These are phyloP conservation scores for Gautieria morchelliformis DNA, from an alignment of 768 basidiomycete species.

Conservation along the genomic window DNA sequence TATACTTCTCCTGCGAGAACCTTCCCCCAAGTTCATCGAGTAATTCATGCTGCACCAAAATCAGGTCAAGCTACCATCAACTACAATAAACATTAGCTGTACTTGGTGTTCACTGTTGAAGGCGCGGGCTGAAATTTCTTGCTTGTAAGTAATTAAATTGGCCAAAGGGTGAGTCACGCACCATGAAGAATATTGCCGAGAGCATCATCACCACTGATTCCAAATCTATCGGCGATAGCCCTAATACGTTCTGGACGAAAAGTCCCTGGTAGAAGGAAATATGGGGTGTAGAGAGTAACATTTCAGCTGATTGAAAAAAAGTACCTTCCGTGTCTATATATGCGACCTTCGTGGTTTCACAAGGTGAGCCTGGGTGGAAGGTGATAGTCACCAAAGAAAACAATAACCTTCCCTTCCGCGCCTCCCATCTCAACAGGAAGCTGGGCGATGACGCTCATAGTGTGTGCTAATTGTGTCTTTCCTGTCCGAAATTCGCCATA, in stretches of 20 bases:
- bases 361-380: neutral
- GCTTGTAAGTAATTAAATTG: neutral
- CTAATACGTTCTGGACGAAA: constrained; percentile 91
- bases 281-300: neutral
- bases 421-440: constrained; percentile 86
- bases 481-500: constrained; percentile 96
- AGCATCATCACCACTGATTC: constrained; percentile 81
- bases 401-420: constrained; percentile 69
- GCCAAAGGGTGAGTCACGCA: constrained; percentile 14
- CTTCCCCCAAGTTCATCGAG: constrained; percentile 1
- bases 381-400: neutral
- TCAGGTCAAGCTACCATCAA: constrained; percentile 4
- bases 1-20: constrained; percentile 1
- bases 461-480: constrained; percentile 93
- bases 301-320: neutral
- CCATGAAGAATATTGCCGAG: constrained; percentile 91
- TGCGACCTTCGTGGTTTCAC: constrained; percentile 47
- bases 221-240: constrained; percentile 86
- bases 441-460: constrained; percentile 85
- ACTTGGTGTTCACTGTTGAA: constrained; percentile 92
- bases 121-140: constrained; percentile 55
- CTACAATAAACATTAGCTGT: constrained; percentile 2
- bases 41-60: constrained; percentile 4
- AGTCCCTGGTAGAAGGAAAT: constrained; percentile 42
- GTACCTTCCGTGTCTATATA: constrained; percentile 58